These are phyloP conservation scores for Collybiopsis confluens DNA, from an alignment of 768 basidiomycete species.

Conservation along the genomic window DNA sequence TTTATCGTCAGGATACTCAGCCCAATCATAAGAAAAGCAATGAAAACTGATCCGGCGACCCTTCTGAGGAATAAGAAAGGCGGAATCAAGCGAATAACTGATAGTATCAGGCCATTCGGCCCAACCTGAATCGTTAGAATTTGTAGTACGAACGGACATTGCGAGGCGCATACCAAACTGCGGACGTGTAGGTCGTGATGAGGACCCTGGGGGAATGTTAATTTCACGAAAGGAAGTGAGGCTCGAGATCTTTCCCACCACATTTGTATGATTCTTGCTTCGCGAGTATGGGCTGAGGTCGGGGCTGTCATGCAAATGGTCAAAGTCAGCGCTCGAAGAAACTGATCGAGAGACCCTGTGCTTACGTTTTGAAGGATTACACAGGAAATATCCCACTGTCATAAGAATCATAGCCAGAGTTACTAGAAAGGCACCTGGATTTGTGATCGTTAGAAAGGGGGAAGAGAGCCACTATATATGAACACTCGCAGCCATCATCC, in stretches of 20 bases:
- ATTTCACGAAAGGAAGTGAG: background rate
- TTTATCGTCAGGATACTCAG: too few relatives aligned
- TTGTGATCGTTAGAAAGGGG: background rate
- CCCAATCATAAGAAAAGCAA: too few relatives aligned
- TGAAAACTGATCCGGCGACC: too few relatives aligned
- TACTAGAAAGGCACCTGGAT: background rate
- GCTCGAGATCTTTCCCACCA: too few relatives aligned
- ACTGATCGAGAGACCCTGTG: too few relatives aligned
- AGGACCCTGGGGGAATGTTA: background rate
- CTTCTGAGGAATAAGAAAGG: background rate
- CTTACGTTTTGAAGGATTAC: too few relatives aligned
- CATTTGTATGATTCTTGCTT: background rate
- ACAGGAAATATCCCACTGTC: too few relatives aligned
- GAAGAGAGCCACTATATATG: background rate
- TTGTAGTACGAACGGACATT: too few relatives aligned
- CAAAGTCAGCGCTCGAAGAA: too few relatives aligned
- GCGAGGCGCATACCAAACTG: conserved; percentile 3
- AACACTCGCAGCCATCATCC: conserved; percentile 5
- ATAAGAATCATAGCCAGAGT: background rate
- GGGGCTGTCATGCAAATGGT: too few relatives aligned
- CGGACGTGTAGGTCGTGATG: background rate
- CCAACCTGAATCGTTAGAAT: background rate
- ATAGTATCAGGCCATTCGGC: conserved; percentile 7
- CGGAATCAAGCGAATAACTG: conserved; percentile 6
- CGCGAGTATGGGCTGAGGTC: too few relatives aligned